Conservation (phyloP, 192 early-diverging fungal genomes). For the Entomortierella chlamydospora region DNA sequence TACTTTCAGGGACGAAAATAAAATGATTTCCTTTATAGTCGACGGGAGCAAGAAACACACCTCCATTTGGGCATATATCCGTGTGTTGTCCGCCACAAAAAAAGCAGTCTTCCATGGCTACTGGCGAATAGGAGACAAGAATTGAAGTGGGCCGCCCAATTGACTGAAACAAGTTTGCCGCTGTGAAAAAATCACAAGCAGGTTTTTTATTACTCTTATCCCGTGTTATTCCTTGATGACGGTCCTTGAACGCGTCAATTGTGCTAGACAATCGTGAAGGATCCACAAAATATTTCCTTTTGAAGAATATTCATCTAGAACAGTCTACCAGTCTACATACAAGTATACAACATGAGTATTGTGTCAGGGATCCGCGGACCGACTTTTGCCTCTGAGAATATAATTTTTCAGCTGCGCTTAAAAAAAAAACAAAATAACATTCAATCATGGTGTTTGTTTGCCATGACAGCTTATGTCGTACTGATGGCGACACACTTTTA, state of each 20-base stretch:
- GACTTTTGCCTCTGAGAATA: not conserved
- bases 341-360: too few relatives aligned
- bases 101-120: not conserved
- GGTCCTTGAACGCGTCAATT: too few relatives aligned
- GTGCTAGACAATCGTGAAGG: too few relatives aligned
- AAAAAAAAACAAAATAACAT: not conserved
- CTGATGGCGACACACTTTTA: not conserved
- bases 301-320: slow-evolving; percentile 1
- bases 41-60: not conserved
- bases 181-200: not conserved
- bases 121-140: slow-evolving; percentile 5
- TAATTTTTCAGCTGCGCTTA: slow-evolving; percentile 3
- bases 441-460: not conserved
- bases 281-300: slow-evolving; percentile 12
- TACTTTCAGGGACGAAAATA: not conserved
- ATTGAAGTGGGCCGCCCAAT: slow-evolving; percentile 1
- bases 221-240: not conserved
- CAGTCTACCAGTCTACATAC: not conserved
- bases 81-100: too few relatives aligned
- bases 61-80: slow-evolving; percentile 28
- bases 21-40: slow-evolving; percentile 15
- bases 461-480: not conserved
- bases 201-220: not conserved
- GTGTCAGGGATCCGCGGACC: not conserved
- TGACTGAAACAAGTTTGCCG: not conserved